Evolutionary conservation across 345 rosid genomes (phyloP).

Genomic region (Eucalyptus marginata): DNA sequence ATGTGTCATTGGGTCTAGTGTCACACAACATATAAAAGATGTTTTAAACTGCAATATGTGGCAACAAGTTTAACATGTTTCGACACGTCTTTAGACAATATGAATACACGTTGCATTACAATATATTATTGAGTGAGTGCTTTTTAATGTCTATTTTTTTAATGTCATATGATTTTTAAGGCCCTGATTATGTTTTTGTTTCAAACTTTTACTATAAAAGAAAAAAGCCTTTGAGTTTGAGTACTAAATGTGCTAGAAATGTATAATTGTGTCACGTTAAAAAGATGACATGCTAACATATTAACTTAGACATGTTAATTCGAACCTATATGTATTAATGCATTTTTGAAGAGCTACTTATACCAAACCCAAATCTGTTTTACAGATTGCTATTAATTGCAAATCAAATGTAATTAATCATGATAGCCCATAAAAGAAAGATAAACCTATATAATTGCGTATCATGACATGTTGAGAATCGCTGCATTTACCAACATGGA

Average conservation of each 20-base stretch:
- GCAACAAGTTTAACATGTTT: background rate
- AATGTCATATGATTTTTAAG: background rate
- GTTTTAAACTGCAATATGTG: background rate
- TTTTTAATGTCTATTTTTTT: background rate
- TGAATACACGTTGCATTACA: background rate
- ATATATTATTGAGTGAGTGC: background rate
- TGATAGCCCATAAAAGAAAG: background rate
- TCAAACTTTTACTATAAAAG: background rate
- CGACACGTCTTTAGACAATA: background rate
- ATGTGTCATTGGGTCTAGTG: background rate
- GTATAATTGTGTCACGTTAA: background rate
- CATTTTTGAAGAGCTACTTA: background rate
- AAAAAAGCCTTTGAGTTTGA: background rate
- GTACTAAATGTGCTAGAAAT: background rate
- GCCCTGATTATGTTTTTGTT: background rate
- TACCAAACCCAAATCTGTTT: background rate
- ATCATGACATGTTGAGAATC: background rate
- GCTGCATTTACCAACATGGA: no score
- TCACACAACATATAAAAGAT: background rate
- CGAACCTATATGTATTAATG: background rate
- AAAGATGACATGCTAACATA: background rate
- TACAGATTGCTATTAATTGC: background rate
- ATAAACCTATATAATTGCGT: background rate
- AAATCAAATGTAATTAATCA: background rate
- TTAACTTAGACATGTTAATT: background rate